Evolutionary conservation across 139 green algal genomes (phyloP).

Genomic region (Marvania coccoides): DNA sequence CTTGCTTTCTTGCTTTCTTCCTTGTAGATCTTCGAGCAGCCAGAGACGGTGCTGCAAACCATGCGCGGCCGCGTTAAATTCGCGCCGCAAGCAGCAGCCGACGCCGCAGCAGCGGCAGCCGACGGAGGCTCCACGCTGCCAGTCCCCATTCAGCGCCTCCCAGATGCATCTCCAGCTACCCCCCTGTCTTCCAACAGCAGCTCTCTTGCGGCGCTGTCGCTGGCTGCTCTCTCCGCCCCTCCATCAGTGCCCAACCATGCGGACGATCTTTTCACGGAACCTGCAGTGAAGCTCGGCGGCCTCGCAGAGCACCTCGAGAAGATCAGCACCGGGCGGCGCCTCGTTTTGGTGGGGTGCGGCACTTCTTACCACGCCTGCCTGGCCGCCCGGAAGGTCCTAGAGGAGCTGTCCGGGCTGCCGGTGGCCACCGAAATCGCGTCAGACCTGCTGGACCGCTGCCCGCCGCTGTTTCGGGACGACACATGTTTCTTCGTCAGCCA

Average conservation of each 20-base stretch:
- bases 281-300: constrained; percentile 80
- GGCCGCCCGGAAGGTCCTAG: constrained; percentile 49
- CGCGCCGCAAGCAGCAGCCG: background rate
- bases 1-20: too few species aligned
- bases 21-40: constrained; percentile 97
- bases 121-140: too few species aligned
- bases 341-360: constrained; percentile 93
- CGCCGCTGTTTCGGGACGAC: constrained; percentile 90
- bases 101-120: background rate
- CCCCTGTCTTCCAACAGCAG: too few species aligned
- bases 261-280: too few species aligned
- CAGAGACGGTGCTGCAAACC: constrained; percentile 76
- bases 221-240: too few species aligned
- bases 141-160: too few species aligned
- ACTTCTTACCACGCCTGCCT: constrained; percentile 87
- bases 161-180: too few species aligned
- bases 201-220: too few species aligned
- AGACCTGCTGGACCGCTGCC: constrained; percentile 83
- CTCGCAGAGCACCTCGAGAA: constrained; percentile 54
- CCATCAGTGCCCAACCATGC: too few species aligned
- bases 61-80: constrained; percentile 74
- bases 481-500: constrained; percentile 90
- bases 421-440: constrained; percentile 88
- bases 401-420: constrained; percentile 52
- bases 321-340: constrained; percentile 66